Evolutionary conservation across 2,329 filamentous ascomycete species (phyloP), one percentile per base, ranked within the genome.

Genomic region (Didymella arachidicola): DNA sequence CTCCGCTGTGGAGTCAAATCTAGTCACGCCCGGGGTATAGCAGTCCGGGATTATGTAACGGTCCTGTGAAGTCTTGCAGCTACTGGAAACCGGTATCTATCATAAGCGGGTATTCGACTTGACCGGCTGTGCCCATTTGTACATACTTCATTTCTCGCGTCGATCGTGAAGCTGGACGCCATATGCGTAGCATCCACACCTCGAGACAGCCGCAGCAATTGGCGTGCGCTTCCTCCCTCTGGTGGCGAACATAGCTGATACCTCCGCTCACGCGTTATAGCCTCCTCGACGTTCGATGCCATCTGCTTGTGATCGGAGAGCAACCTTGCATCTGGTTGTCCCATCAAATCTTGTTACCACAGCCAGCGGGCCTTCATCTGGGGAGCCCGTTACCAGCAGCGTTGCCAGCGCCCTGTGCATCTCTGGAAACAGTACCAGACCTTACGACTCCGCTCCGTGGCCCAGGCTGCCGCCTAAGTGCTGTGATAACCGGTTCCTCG

Each of bases 331-430:
- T 14, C 7, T 26, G 7, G 25, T 2, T n/a, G 22, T 14, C 27
- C 41, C 10, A 2, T 48, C 26, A 16, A 12, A 18, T 8, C 7
- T 12, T 14, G 12, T 43, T 6, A n/a, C 16, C 10, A 3, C 39
- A 27, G 22, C 6, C 25, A 43, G 25, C 25, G 7, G 8, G 4
- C 32, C 10, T 38, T 52, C 70, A 77, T 50, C 74, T 66, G 3
- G 74, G 73, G 12, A 77, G 60, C n/a, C 73, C 74, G 52, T 74
- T 76, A 2, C 74, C 73, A 22, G 65, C 66, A 1, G 64, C 66
- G 19, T 61, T 66, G 8, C 65, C 65, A 11, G 53, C 58, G 34
- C 57, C 60, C n/a, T 59, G 56, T n/a, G 22, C 30, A 50, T 57
- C 32, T 60, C 61, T 19, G 27, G 45, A 5, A 38, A 22, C 58